Evolutionary conservation across 2,329 filamentous ascomycete species (phyloP).

Genomic region (Colletotrichum navitas): DNA sequence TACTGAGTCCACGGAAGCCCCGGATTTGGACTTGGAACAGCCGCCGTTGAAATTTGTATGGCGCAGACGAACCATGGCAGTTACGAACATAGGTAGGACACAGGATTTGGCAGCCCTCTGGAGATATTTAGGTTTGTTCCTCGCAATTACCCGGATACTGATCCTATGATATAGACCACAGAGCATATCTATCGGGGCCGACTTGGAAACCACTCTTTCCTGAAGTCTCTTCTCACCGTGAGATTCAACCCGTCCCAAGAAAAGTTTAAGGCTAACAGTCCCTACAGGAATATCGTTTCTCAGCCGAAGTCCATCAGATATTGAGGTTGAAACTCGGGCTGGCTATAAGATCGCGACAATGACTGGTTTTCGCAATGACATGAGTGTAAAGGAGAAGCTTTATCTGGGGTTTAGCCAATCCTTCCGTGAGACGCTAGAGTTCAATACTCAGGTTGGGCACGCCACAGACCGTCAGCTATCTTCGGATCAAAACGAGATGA

Average conservation of each 20-base stretch:
- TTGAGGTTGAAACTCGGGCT: background rate
- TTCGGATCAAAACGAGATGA: background rate
- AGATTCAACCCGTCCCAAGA: background rate
- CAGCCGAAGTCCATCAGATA: conserved; percentile 2
- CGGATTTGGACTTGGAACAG: background rate
- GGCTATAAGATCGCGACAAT: conserved; percentile 4
- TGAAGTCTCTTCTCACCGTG: conserved; percentile 6
- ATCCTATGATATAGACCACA: background rate
- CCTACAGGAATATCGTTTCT: background rate
- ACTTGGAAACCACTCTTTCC: background rate
- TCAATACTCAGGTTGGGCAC: background rate
- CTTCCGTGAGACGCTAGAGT: background rate
- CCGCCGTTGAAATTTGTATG: background rate
- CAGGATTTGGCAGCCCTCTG: background rate
- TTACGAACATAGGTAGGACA: background rate
- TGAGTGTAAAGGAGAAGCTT: conserved; percentile 27
- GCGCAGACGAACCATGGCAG: background rate
- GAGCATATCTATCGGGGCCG: background rate
- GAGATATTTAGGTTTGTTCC: background rate
- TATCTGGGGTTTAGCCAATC: background rate
- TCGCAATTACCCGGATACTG: background rate
- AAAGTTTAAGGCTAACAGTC: background rate
- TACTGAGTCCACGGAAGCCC: background rate
- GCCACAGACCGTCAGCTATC: background rate
- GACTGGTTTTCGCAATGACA: background rate